phyloP scores from a whole-genome alignment of 306 rosid species.

The Prinsepia uniflora region DNA sequence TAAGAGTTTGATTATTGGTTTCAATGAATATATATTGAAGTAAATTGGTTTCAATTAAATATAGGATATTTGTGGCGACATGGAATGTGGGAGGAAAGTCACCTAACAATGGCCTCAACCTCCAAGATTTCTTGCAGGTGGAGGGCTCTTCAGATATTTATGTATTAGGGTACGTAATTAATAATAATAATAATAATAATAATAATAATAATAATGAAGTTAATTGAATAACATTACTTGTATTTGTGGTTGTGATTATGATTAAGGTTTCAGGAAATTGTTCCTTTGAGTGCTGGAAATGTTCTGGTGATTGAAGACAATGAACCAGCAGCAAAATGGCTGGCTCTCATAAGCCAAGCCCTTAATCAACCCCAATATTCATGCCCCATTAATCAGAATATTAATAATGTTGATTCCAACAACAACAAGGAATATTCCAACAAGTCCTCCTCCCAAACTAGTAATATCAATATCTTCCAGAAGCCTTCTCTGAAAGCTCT shows the following conservation, averaged over 20 bases:
- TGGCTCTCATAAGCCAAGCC: constrained; percentile 65
- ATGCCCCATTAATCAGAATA: constrained; percentile 33
- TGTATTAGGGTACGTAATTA: constrained; percentile 58
- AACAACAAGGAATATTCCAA: constrained; percentile 15
- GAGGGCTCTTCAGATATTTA: constrained; percentile 82
- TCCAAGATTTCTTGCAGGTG: constrained; percentile 78
- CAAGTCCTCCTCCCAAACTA: constrained; percentile 39
- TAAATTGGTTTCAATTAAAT: background rate
- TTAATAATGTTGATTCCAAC: constrained; percentile 20
- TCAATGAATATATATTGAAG: background rate
- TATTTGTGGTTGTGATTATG: background rate
- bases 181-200: background rate
- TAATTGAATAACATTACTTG: background rate
- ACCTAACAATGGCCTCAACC: constrained; percentile 66
- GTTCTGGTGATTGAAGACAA: constrained; percentile 85
- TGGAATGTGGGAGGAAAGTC: constrained; percentile 97
- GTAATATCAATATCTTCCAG: constrained; percentile 52
- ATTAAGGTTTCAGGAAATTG: constrained; percentile 87
- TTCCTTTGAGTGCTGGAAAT: constrained; percentile 88
- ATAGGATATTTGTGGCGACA: constrained; percentile 74
- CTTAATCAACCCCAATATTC: constrained; percentile 49
- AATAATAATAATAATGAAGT: too few relatives aligned
- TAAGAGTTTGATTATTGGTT: background rate
- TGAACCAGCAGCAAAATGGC: constrained; percentile 94
- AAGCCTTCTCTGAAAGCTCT: constrained; percentile 72